Evolutionary conservation across 495 filamentous ascomycete genomes (phyloP).

Genomic region (Trichoderma gamsii): DNA sequence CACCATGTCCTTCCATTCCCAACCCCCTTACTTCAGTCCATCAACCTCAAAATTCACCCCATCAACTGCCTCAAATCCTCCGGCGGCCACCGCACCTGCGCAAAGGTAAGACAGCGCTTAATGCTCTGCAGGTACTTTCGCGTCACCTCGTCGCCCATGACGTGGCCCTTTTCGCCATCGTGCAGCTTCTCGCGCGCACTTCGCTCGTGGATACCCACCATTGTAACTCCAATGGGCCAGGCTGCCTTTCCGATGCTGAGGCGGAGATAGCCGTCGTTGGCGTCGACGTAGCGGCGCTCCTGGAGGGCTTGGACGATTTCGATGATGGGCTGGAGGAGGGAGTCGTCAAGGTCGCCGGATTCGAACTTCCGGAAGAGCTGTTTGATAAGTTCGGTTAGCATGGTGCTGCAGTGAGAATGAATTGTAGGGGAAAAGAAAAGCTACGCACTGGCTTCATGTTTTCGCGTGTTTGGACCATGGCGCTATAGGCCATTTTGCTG

Average conservation of each 20-base stretch:
- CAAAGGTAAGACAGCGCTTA: conserved; percentile 93
- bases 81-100: conserved; percentile 92
- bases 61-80: conserved; percentile 90
- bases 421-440: background rate
- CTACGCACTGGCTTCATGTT: conserved; percentile 65
- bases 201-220: conserved; percentile 99
- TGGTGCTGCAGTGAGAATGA: too few species aligned
- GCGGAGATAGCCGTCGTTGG: conserved; percentile 88
- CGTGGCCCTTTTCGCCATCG: conserved; percentile 84
- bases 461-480: conserved; percentile 74
- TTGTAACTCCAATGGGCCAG: conserved; percentile 98
- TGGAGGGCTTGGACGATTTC: conserved; percentile 92
- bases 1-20: background rate
- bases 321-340: conserved; percentile 75
- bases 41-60: conserved; percentile 52
- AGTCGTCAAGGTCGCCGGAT: conserved; percentile 66
- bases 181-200: conserved; percentile 92
- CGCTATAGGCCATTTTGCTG: conserved; percentile 67
- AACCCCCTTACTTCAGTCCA: background rate
- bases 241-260: conserved; percentile 97
- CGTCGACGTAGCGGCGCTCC: conserved; percentile 85
- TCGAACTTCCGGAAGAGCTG: conserved; percentile 83
- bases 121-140: conserved; percentile 96
- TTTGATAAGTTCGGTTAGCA: background rate
- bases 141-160: conserved; percentile 93